Evolutionary conservation across 768 basidiomycete genomes (phyloP), one percentile per base, ranked within the genome.

Genomic region (Serendipita sp.): DNA sequence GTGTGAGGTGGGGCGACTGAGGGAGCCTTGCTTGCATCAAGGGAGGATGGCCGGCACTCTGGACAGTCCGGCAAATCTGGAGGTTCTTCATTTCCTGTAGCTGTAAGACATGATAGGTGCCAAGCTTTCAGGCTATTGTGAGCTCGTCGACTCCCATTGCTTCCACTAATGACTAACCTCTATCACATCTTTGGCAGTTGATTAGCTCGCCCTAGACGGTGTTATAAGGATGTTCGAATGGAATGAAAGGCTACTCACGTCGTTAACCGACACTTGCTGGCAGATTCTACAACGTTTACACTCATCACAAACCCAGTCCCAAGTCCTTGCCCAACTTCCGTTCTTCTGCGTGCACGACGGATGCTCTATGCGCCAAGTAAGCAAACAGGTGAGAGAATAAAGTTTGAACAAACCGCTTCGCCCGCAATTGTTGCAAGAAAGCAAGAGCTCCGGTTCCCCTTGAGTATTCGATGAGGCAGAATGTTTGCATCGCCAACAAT

Each of bases 401-500:
- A 64, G 64, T 48, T 65, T 35, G 63, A 54, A 76, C 81, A 64
- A 70, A 88, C 94, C 90, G 69, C 86, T 91, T 52, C 88, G 81
- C 1, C 88, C 88, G 73, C 93, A 97, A 68, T 85, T 84, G 66
- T 78, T 76, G 73, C 93, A 97, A 66, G 84, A 84, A 23, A 88
- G 79, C 84, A 95, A 84, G 23, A 70, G 69, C 71, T 96, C 93
- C 8, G 78, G 74, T 60, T 81, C 70, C 10, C 79, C 80, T 7
- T 73, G 68, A 71, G 79, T 81, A 72, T 91, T 91, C 71, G 73
- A 78, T 54, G 72, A 69, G 67, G 84, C 81, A 56, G 81, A 79
- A 0, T 89, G 88, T 58, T 78, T 77, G 71, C 94, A 97, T 69
- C 90, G 88, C 2, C 86, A 83, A 70, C 94, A 96, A 67, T 82